Base-by-base conservation (phyloP, 139 green algal species). In the Asterochloris erici region DNA sequence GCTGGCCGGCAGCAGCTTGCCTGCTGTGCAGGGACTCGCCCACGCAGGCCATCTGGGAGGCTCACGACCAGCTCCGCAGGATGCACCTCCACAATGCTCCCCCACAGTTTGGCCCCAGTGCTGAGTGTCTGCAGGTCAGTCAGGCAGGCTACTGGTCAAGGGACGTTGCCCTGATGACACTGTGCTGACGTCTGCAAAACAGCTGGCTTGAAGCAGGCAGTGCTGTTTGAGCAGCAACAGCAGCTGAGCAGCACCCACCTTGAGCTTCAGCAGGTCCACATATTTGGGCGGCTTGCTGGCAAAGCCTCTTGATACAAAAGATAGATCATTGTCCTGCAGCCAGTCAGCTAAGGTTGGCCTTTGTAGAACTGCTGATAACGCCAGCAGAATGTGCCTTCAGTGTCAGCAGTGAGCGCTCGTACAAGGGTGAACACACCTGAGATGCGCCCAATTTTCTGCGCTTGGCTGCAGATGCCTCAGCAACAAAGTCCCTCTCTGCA, bases 211-310 rank as follows among this genome's bases (percentile, higher is more conserved):
- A 54, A 54, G 38, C 6, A 54, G 38, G 38, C 38, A 54, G 38
- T 54, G 38, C 38, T 54, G 2, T 54, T 54, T 6, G 38, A 54
- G 21, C 29, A n/a, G 24, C 0, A 69, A 19, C 14, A 11, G 63
- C 6, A 10, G 13, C 15, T 15, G 54, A 68, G 28, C 16, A 47
- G 24, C 10, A 61, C 77, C 21, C 71, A 94, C 92, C 93, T 95
- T 96, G 86, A 90, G 92, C 74, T 95, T 95, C 29, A 98, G 90
- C 24, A 96, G 86, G 86, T 97, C 93, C 19, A 95, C 93, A 83
- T 89, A 95, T 12, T 90, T 38, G 28, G 62, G 85, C 23, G 89
- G 47, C 29, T 92, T 93, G 69, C 84, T 88, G 24, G 74, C 15
- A 14, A 82, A 28, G 23, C 87, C 74, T 11, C 64, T 77, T 13